Evolutionary conservation across 2,329 filamentous ascomycete genomes (phyloP).

Genomic region (Pseudogymnoascus sp.): DNA sequence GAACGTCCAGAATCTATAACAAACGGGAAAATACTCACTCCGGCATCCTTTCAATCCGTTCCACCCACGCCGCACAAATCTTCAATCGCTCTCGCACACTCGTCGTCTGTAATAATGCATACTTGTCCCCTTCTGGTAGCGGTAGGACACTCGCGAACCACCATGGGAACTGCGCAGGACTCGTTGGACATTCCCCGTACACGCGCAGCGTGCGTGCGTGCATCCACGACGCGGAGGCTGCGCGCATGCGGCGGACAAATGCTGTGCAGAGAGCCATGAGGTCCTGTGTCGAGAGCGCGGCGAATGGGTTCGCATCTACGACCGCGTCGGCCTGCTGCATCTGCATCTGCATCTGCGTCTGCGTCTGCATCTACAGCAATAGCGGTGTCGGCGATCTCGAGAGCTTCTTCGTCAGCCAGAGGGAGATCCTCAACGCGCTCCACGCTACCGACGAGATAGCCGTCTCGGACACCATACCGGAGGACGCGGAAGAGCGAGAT

Average conservation of each 20-base stretch:
- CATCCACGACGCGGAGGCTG: conserved; percentile 66
- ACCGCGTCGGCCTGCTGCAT: conserved; percentile 37
- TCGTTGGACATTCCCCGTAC: conserved; percentile 70
- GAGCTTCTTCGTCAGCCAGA: conserved; percentile 68
- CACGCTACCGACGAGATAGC: conserved; percentile 69
- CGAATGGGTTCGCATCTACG: background rate
- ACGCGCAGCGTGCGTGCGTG: conserved; percentile 63
- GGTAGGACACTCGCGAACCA: conserved; percentile 84
- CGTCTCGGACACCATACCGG: conserved; percentile 60
- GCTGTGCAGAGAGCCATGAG: conserved; percentile 58
- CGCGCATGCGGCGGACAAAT: conserved; percentile 65
- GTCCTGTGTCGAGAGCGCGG: conserved; percentile 52
- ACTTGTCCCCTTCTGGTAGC: conserved; percentile 71
- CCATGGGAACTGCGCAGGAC: conserved; percentile 75
- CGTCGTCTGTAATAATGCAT: conserved; percentile 62
- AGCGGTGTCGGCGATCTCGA: conserved; percentile 63
- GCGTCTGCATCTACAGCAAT: conserved; percentile 23
- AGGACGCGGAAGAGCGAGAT: conserved; percentile 69
- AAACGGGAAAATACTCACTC: background rate
- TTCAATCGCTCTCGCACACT: conserved; percentile 78
- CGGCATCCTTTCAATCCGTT: conserved; percentile 35
- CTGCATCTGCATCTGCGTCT: conserved; percentile 33
- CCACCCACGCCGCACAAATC: conserved; percentile 74
- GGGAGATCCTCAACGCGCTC: conserved; percentile 78
- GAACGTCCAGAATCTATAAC: background rate